Conservation (phyloP, 441 rosid species). For the Syzygium syzygioides region DNA sequence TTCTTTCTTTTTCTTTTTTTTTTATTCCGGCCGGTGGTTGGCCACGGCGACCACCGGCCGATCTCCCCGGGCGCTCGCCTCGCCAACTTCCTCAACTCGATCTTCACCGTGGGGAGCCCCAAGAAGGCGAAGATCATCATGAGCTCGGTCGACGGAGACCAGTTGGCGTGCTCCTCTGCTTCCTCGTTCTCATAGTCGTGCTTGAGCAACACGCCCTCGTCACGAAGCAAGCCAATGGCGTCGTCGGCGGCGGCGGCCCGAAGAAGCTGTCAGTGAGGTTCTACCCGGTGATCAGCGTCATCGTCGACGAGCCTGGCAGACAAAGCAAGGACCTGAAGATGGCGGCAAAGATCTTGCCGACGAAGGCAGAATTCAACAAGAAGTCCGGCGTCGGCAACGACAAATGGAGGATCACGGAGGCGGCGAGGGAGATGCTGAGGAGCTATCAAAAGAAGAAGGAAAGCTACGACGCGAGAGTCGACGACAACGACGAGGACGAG, state of each 20-base stretch:
- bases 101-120: conserved; percentile 30
- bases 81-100: conserved; percentile 54
- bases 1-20: no score
- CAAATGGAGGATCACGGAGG: conserved; percentile 54
- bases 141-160: conserved; percentile 4
- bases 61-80: conserved; percentile 58
- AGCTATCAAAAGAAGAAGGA: conserved; percentile 48
- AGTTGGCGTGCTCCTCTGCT: conserved; percentile 49
- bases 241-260: conserved; percentile 3
- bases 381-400: conserved; percentile 38
- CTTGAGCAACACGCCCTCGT: conserved; percentile 48
- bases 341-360: conserved; percentile 1
- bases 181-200: conserved; percentile 60
- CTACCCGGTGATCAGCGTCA: conserved; percentile 39
- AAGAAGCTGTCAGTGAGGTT: conserved; percentile 48
- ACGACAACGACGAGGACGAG: conserved; percentile 3
- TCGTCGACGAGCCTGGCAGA: conserved; percentile 40
- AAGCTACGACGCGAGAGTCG: conserved; percentile 8
- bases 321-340: conserved; percentile 26
- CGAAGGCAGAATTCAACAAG: conserved; percentile 9
- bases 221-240: conserved; percentile 13
- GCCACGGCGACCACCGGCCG: no score
- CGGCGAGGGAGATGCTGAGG: conserved; percentile 55
- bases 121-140: conserved; percentile 20
- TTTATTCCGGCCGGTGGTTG: no score